Evolutionary conservation across 352 stramenopile genomes (phyloP).

Genomic region (Phytophthora parvispora): DNA sequence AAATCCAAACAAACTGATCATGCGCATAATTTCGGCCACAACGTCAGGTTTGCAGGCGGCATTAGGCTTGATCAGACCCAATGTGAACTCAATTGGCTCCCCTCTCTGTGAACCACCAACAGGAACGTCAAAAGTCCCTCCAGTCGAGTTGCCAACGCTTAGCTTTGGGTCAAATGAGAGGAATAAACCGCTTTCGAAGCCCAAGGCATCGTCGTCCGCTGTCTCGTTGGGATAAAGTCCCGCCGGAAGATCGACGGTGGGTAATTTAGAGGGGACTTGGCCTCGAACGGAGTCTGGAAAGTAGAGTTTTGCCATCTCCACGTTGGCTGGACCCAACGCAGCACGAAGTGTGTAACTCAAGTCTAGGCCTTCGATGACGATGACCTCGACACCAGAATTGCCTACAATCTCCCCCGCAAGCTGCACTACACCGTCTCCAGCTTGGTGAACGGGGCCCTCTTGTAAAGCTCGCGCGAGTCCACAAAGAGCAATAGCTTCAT

Average conservation of each 20-base stretch:
- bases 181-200: conserved; percentile 60
- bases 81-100: conserved; percentile 42
- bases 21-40: conserved; percentile 45
- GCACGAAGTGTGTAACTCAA: conserved; percentile 44
- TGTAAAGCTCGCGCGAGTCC: conserved; percentile 8
- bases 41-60: conserved; percentile 38
- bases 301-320: conserved; percentile 41
- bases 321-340: conserved; percentile 47
- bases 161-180: conserved; percentile 30
- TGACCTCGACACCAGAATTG: conserved; percentile 27
- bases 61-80: conserved; percentile 77
- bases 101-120: conserved; percentile 13
- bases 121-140: not conserved
- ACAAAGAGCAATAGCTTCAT: conserved; percentile 31
- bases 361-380: conserved; percentile 58
- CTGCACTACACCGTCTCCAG: conserved; percentile 14
- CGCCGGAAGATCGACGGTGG: conserved; percentile 27
- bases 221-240: conserved; percentile 21
- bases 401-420: conserved; percentile 11
- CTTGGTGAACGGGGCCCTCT: conserved; percentile 12
- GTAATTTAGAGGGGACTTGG: conserved; percentile 28
- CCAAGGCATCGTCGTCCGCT: conserved; percentile 34
- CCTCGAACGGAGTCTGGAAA: conserved; percentile 64
- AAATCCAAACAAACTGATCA: conserved; percentile 63
- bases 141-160: conserved; percentile 4